Base-by-base conservation (phyloP, 768 basidiomycete species). In the Agaricus blazei region DNA sequence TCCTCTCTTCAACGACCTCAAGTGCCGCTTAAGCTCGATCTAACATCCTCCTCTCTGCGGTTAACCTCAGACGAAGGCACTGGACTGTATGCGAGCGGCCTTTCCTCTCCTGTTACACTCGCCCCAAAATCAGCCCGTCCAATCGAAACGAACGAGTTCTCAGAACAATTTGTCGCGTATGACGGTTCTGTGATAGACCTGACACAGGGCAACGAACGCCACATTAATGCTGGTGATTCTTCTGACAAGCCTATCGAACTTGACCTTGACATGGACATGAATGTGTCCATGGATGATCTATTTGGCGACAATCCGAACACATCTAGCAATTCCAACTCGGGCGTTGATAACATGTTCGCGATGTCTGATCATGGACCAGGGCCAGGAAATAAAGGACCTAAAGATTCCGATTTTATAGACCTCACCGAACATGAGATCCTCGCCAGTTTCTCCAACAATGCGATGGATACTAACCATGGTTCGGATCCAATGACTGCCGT, bases 161-260 rank as follows among this genome's bases (percentile, higher is more conserved):
- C 81, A 26, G 75, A 83, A 3, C 86, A 88, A 42, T 68, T 88
- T 28, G 78, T 85, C 56, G 56, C 70, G 23, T 72, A 72, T 44
- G 59, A 68, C 54, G 60, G 67, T 48, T 68, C 79, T 46, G 80
- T 82, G 56, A 84, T 89, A 44, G 87, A 89, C 62, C 74, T 89
- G 6, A 85, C 74, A 12, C 68, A 78, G 28, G 51, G 40, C 19
- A 54, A 62, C 12, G 34, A 28, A 11, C 62, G 60, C 28, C 43
- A 59, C 23, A 37, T 59, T 55, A 49, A 58, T 58, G 63, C 77
- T 14, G 86, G 89, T 12, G 84, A 71, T 63, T 87, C 85, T 5
- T 87, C 82, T 0, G 89, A 92, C 65, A 87, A 88, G 65, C 88
- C 90, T 19, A 90, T 91, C 54, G 89, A 90, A 63, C 76, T 91